Base-by-base conservation (phyloP, 768 basidiomycete species). In the Phaffia tasmanica region DNA sequence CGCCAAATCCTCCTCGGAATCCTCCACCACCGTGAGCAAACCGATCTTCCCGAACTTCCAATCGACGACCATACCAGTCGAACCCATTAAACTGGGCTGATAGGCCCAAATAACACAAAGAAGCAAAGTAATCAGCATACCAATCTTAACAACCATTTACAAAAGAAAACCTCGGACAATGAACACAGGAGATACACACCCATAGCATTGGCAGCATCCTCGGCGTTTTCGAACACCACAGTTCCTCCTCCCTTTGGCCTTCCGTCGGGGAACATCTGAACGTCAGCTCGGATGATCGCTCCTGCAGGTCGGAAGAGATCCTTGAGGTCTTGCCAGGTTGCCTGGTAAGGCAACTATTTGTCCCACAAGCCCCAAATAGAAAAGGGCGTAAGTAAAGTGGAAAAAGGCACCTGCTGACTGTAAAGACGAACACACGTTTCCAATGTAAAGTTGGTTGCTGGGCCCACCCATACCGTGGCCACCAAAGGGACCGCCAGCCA, bases 321-420 rank as follows among this genome's bases (percentile, higher is more conserved):
- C 74, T 98, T 98, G 64, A 98, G 79, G 75, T 98, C 94, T 75
- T 99, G 94, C 94, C 94, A 99, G 35, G 90, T 90, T n/a, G 91
- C 92, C 78, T 93, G 90, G 74, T 89, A 90, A 1, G 92, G 93
- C 32, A 98, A 78, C 93, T 97, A 70, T 6, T 63, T 42, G 11
- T 5, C 11, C 11, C 35, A 42, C 35, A 42, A 50, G 25, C 23
- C 29, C 25, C 30, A 30, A 48, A 35, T 46, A 46, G 16, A 46
- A n/a, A 25, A 18, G n/a, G 50, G 29, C 5, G 50, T 49, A 19
- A 49, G 61, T 47, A 19, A 62, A 9, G 49, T 30, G 23, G 15
- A 16, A 48, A 25, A 0, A 51, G 49, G 18, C 49, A 9, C 48
- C 8, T 9, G 21, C n/a, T 27, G 29, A 51, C 47, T 25, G 46